These are phyloP conservation scores for Mycena rebaudengoi DNA, from an alignment of 768 basidiomycete genomes.

Conservation along the genomic window DNA sequence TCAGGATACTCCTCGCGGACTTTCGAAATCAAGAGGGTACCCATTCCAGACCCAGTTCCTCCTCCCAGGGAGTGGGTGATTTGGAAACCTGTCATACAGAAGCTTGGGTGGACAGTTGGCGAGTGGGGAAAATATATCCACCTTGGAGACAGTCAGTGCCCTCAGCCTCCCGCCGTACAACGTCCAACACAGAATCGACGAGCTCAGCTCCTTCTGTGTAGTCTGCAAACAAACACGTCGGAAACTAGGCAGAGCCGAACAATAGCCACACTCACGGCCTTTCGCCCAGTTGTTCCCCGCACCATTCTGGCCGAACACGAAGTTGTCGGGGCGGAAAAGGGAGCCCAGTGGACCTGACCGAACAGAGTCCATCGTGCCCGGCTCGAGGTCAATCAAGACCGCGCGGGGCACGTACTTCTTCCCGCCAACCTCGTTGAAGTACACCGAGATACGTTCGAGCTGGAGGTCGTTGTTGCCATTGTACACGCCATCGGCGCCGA, in stretches of 20 bases:
- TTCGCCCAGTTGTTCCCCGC: conserved; percentile 99
- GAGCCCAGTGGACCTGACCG: conserved; percentile 89
- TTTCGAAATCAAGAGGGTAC: conserved; percentile 98
- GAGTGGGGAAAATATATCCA: conserved; percentile 41
- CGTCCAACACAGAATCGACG: conserved; percentile 97
- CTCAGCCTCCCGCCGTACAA: conserved; percentile 99
- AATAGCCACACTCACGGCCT: conserved; percentile 72
- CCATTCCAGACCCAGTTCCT: conserved; percentile 99
- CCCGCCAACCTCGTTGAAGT: conserved; percentile 95
- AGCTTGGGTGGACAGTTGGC: conserved; percentile 8
- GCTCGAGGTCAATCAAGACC: conserved; percentile 96
- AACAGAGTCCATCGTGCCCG: conserved; percentile 95
- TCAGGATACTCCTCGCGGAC: conserved; percentile 99
- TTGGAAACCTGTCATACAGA: conserved; percentile 84
- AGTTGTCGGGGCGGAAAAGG: conserved; percentile 98
- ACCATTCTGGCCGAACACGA: conserved; percentile 97
- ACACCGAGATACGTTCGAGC: conserved; percentile 96
- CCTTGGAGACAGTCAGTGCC: conserved; percentile 97
- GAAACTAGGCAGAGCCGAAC: conserved; percentile 9
- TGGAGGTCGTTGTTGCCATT: conserved; percentile 94
- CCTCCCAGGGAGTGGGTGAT: conserved; percentile 99
- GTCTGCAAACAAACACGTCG: conserved; percentile 50
- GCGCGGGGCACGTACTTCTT: conserved; percentile 99
- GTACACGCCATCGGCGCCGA: conserved; percentile 92
- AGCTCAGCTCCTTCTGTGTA: conserved; percentile 98